A percentile compares a stretch with the other conserved stretches of the same genome.
Evolutionary conservation across 164 flowering plant species (phyloP).

Genomic region (Stephania japonica): DNA sequence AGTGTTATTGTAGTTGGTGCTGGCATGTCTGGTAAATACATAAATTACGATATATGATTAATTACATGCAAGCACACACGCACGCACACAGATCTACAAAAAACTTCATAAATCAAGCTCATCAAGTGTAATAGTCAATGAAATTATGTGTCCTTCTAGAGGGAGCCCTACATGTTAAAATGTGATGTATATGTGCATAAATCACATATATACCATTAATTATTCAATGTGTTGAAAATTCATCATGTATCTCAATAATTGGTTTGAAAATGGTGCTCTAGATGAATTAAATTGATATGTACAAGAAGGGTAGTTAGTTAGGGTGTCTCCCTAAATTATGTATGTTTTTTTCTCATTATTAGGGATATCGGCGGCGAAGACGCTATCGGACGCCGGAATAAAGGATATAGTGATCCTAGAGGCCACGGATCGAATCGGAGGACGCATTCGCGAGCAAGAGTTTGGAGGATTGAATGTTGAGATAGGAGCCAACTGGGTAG

Average conservation of each 20-base stretch:
- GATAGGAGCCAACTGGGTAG: slow-evolving; percentile 44
- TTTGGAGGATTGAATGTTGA: slow-evolving; percentile 36
- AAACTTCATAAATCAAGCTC: no score
- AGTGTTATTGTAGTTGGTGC: slow-evolving; percentile 34
- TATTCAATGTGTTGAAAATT: background rate
- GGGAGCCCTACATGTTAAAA: no score
- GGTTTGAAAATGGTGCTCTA: no score
- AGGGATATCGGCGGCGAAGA: slow-evolving; percentile 36
- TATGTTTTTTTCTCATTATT: background rate
- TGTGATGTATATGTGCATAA: background rate
- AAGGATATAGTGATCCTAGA: slow-evolving; percentile 36
- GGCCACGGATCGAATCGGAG: slow-evolving; percentile 32
- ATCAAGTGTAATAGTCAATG: no score
- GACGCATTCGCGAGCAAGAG: slow-evolving; percentile 26
- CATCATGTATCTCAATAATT: background rate
- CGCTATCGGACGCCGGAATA: slow-evolving; percentile 30
- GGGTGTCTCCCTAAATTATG: background rate
- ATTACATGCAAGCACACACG: no score
- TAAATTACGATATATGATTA: no score
- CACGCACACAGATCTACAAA: no score
- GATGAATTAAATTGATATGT: no score
- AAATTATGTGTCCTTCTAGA: no score
- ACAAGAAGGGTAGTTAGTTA: background rate
- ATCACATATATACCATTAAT: background rate
- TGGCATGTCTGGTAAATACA: slow-evolving; percentile 35